phyloP scores from a whole-genome alignment of 2,329 filamentous ascomycete species.

The Penicillium crustosum region DNA sequence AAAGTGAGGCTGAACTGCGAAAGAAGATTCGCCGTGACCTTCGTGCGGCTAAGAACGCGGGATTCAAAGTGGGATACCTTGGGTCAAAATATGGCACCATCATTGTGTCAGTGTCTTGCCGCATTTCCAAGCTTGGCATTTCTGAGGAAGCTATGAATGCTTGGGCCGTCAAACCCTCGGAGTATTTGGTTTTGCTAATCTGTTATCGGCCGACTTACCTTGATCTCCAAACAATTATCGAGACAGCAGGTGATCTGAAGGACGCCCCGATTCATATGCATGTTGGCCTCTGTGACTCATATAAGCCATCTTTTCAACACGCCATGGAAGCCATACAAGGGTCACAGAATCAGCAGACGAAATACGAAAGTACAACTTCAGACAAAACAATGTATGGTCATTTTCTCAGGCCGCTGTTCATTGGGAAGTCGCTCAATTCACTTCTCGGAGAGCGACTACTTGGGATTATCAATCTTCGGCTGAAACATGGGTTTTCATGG shows the following conservation, averaged over 20 bases:
- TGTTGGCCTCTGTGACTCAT: slow-evolving; percentile 67
- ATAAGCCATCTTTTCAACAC: slow-evolving; percentile 66
- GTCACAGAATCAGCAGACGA: neutral
- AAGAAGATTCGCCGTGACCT: slow-evolving; percentile 61
- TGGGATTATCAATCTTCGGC: slow-evolving; percentile 60
- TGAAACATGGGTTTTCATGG: slow-evolving; percentile 60
- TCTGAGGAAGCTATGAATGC: slow-evolving; percentile 73
- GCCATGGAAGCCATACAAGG: slow-evolving; percentile 53
- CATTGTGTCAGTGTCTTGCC: slow-evolving; percentile 67
- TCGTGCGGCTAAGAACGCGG: slow-evolving; percentile 58
- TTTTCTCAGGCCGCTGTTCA: slow-evolving; percentile 60
- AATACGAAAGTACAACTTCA: neutral
- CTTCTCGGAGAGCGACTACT: slow-evolving; percentile 67
- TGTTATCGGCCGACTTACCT: slow-evolving; percentile 64
- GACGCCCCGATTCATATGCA: slow-evolving; percentile 56
- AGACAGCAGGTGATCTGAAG: slow-evolving; percentile 36
- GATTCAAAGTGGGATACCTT: slow-evolving; percentile 68
- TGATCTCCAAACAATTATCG: slow-evolving; percentile 55
- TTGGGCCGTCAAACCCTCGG: slow-evolving; percentile 66
- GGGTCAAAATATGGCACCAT: slow-evolving; percentile 52
- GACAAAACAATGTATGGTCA: neutral
- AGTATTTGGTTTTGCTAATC: slow-evolving; percentile 74
- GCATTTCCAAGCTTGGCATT: slow-evolving; percentile 68
- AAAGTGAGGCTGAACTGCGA: slow-evolving; percentile 10
- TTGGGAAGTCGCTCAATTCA: slow-evolving; percentile 69